A percentile compares a stretch with the other conserved stretches of the same genome.
These are phyloP conservation scores for Tolypocladium paradoxum DNA, from an alignment of 2,329 filamentous ascomycete species.

Conservation along the genomic window DNA sequence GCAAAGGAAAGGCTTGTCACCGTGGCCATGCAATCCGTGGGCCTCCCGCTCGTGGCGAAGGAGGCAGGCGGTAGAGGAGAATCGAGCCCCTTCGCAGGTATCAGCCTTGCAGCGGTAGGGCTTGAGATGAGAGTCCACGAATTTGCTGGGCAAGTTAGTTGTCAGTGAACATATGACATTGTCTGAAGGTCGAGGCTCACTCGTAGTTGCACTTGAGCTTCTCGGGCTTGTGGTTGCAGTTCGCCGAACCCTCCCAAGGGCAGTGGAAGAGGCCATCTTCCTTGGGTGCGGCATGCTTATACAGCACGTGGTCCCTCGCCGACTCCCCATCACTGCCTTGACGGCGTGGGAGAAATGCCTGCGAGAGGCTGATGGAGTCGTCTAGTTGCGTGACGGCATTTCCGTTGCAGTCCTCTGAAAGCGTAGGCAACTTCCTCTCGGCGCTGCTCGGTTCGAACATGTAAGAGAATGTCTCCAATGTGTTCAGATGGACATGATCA, in stretches of 20 bases:
- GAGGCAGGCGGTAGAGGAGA: conserved; percentile 90
- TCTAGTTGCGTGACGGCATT: conserved; percentile 15
- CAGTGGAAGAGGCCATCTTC: conserved; percentile 85
- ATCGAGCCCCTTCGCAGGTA: conserved; percentile 73
- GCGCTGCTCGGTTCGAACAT: conserved; percentile 12
- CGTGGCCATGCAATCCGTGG: conserved; percentile 90
- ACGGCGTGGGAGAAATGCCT: conserved; percentile 34
- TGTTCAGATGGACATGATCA: conserved; percentile 4
- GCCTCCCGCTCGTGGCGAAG: conserved; percentile 93
- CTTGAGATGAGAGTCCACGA: conserved; percentile 91
- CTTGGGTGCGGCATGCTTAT: conserved; percentile 53
- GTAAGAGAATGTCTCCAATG: conserved; percentile 9
- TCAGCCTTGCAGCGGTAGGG: conserved; percentile 88
- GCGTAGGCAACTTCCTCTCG: conserved; percentile 20
- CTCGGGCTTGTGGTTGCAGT: conserved; percentile 82
- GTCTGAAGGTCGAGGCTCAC: conserved; percentile 44
- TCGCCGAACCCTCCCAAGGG: conserved; percentile 62
- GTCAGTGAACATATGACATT: not conserved
- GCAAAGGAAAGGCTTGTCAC: conserved; percentile 86
- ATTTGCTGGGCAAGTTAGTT: conserved; percentile 57
- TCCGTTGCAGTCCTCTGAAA: conserved; percentile 15
- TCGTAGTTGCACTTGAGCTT: conserved; percentile 99
- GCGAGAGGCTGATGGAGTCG: conserved; percentile 17
- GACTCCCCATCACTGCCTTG: conserved; percentile 43
- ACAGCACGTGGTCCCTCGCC: conserved; percentile 57